phyloP scores from a whole-genome alignment of 495 filamentous ascomycete genomes.

The Annulohypoxylon stygium region DNA sequence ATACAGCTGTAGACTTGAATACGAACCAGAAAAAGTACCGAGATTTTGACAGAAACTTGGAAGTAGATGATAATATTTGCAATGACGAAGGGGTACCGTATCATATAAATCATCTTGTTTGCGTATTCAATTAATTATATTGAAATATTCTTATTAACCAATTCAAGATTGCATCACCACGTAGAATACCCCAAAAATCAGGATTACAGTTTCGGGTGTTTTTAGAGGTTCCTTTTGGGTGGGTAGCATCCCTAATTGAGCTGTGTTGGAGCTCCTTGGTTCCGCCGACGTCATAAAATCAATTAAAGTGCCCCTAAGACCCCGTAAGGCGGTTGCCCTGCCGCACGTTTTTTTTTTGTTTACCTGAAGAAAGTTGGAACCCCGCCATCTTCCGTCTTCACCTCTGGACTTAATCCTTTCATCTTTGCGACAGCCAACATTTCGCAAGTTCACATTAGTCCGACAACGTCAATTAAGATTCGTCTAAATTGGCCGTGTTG shows the following conservation, averaged over 20 bases:
- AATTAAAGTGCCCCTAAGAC: neutral
- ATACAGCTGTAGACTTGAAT: neutral
- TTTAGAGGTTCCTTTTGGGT: conserved; percentile 3
- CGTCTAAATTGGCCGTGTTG: neutral
- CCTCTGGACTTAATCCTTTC: neutral
- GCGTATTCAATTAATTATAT: neutral
- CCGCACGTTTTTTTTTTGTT: conserved; percentile 25
- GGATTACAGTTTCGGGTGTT: conserved; percentile 8
- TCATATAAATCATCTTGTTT: neutral
- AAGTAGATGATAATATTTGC: neutral
- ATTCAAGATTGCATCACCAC: neutral
- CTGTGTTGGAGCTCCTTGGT: conserved; percentile 1
- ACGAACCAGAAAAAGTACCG: neutral
- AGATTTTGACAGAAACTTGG: neutral
- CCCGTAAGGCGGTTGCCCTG: conserved; percentile 34
- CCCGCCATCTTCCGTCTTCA: neutral
- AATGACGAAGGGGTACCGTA: neutral
- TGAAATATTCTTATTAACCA: neutral
- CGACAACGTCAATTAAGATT: neutral
- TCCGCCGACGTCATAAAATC: conserved; percentile 24
- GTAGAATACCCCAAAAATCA: neutral
- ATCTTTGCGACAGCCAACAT: neutral
- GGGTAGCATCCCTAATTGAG: conserved; percentile 11
- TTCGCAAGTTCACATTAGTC: neutral
- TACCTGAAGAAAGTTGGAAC: conserved; percentile 17